Conservation (phyloP, 2,329 filamentous ascomycete genomes). For the Alternaria metachromatica region DNA sequence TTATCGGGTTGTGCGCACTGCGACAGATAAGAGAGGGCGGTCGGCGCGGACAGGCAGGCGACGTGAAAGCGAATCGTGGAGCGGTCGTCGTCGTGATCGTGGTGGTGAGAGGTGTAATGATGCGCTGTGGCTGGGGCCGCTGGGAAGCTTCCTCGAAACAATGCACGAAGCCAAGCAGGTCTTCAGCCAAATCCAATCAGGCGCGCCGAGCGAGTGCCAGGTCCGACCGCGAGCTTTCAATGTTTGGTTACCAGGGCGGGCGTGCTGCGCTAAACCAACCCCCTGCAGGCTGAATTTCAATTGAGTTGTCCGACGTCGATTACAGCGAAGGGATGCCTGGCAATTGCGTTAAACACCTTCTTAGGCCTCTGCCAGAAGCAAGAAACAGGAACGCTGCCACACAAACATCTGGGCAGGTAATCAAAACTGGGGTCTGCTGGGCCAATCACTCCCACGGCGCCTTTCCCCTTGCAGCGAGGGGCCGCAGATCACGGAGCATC, state of each 20-base stretch:
- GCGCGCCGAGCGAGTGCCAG: not conserved
- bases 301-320: not conserved
- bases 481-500: slow-evolving; percentile 14
- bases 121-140: slow-evolving; percentile 25
- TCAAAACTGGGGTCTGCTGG: slow-evolving; percentile 1
- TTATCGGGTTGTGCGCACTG: slow-evolving; percentile 6
- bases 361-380: slow-evolving; percentile 16
- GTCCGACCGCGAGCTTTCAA: slow-evolving; percentile 5
- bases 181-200: not conserved
- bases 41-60: slow-evolving; percentile 14
- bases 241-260: slow-evolving; percentile 20
- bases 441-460: slow-evolving; percentile 17
- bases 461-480: slow-evolving; percentile 18
- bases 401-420: slow-evolving; percentile 18
- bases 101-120: slow-evolving; percentile 25
- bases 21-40: slow-evolving; percentile 8
- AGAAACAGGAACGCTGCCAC: slow-evolving; percentile 9
- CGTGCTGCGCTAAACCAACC: slow-evolving; percentile 3
- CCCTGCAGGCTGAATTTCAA: not conserved
- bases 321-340: slow-evolving; percentile 5
- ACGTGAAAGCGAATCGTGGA: slow-evolving; percentile 12
- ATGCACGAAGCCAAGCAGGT: slow-evolving; percentile 20
- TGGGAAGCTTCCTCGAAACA: slow-evolving; percentile 23
- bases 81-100: slow-evolving; percentile 5
- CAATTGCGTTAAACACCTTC: slow-evolving; percentile 1